Evolutionary conservation across 2,329 filamentous ascomycete genomes (phyloP).

Genomic region (Xylaria sp.): DNA sequence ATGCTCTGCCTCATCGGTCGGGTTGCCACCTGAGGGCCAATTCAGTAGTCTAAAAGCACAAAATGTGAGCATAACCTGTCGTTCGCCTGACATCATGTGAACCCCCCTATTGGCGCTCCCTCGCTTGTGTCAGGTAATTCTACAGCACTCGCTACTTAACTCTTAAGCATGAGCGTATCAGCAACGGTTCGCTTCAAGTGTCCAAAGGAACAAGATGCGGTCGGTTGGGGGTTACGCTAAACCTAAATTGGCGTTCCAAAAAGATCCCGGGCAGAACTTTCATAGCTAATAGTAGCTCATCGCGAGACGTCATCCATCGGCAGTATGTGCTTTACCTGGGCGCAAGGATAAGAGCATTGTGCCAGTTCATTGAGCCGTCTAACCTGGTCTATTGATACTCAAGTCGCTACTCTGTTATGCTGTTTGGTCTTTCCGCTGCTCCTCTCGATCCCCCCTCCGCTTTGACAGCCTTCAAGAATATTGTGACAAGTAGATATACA

Average conservation of each 20-base stretch:
- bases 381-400: slow-evolving; percentile 21
- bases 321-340: background rate
- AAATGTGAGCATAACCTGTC: background rate
- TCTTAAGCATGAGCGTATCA: background rate
- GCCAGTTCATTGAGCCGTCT: too few relatives aligned
- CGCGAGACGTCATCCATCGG: background rate
- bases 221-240: slow-evolving; percentile 8
- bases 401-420: slow-evolving; percentile 13
- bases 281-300: too few relatives aligned
- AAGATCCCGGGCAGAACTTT: slow-evolving; percentile 28
- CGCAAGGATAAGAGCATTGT: background rate
- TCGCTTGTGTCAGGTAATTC: background rate
- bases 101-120: background rate
- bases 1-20: too few relatives aligned
- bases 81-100: background rate
- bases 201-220: background rate
- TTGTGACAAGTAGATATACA: slow-evolving; percentile 27
- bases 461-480: slow-evolving; percentile 14
- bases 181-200: too few relatives aligned
- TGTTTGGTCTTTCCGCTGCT: slow-evolving; percentile 18
- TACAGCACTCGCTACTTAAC: background rate
- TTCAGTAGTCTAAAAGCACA: too few relatives aligned
- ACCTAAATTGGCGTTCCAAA: slow-evolving; percentile 6
- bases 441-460: slow-evolving; percentile 2
- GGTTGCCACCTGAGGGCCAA: too few relatives aligned